A percentile compares a stretch with the other conserved stretches of the same genome.
Evolutionary conservation across 352 stramenopile species (phyloP).

Genomic region (Globisporangium acanthophoron): DNA sequence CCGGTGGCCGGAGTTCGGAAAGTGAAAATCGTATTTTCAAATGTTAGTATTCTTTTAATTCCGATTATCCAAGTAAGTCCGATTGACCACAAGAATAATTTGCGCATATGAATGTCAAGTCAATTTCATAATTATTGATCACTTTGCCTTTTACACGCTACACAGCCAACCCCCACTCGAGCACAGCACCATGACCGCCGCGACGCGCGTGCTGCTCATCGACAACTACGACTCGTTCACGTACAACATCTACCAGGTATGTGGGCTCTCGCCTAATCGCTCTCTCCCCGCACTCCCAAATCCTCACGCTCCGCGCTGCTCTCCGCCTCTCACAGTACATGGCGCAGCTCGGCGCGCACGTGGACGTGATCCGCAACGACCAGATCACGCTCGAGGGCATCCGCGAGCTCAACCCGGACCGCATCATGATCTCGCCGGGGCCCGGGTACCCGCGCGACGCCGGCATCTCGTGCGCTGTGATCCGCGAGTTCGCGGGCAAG

Average conservation of each 20-base stretch:
- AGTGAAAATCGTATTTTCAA: too few species aligned
- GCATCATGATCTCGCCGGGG: constrained; percentile 86
- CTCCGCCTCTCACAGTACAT: constrained; percentile 47
- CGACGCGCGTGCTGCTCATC: constrained; percentile 78
- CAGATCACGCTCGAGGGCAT: constrained; percentile 82
- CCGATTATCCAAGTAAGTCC: background rate
- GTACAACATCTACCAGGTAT: constrained; percentile 87
- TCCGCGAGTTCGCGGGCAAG: constrained; percentile 74
- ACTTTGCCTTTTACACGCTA: background rate
- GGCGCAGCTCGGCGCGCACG: constrained; percentile 72
- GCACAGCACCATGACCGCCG: constrained; percentile 8
- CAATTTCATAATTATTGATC: background rate
- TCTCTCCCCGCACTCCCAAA: background rate
- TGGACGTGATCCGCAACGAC: constrained; percentile 82
- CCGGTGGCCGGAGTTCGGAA: background rate
- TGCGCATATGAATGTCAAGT: too few species aligned
- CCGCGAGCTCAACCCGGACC: constrained; percentile 60
- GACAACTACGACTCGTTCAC: constrained; percentile 92
- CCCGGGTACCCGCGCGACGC: constrained; percentile 79
- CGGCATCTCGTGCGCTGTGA: constrained; percentile 79
- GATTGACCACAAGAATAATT: background rate
- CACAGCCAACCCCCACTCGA: too few species aligned
- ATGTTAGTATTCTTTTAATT: too few species aligned
- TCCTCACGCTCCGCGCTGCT: background rate
- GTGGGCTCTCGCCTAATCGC: background rate